Percentiles rank a stretch among this genome's conserved stretches.
These are phyloP conservation scores for Alopecurus myosuroides DNA, from an alignment of 176 grass and related monocot species.

Conservation along the genomic window DNA sequence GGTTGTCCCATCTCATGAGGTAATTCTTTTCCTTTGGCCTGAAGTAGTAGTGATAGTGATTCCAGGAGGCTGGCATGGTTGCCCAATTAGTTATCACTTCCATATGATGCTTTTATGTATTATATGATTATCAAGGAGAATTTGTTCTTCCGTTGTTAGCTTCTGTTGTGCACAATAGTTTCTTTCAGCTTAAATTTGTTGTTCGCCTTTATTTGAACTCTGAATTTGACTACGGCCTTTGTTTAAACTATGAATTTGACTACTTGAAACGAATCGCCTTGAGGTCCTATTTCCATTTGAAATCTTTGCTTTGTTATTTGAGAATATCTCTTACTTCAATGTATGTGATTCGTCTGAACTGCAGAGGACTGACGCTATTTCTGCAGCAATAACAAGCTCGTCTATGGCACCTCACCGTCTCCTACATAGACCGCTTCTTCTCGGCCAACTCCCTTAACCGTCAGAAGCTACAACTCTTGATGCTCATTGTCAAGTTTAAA, in stretches of 20 bases:
- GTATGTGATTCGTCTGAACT: slow-evolving; percentile 26
- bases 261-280: slow-evolving; percentile 60
- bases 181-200: too few relatives aligned
- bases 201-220: too few relatives aligned
- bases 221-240: too few relatives aligned
- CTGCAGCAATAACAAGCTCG: slow-evolving; percentile 49
- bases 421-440: too few relatives aligned
- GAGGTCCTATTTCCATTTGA: slow-evolving; percentile 48
- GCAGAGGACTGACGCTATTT: slow-evolving; percentile 75
- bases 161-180: too few relatives aligned
- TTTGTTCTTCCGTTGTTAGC: too few relatives aligned
- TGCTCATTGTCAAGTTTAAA: too few relatives aligned
- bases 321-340: neutral
- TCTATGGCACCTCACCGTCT: too few relatives aligned
- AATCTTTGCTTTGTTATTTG: slow-evolving; percentile 16
- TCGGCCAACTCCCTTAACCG: too few relatives aligned
- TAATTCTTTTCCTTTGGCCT: neutral
- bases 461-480: too few relatives aligned
- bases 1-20: neutral
- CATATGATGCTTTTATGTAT: too few relatives aligned
- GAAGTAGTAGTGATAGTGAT: neutral
- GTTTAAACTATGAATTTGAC: neutral
- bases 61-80: neutral
- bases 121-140: too few relatives aligned
- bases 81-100: neutral